Evolutionary conservation across 306 rosid genomes (phyloP), one percentile per base, ranked within the genome.

Genomic region (Crataegus laevigata): DNA sequence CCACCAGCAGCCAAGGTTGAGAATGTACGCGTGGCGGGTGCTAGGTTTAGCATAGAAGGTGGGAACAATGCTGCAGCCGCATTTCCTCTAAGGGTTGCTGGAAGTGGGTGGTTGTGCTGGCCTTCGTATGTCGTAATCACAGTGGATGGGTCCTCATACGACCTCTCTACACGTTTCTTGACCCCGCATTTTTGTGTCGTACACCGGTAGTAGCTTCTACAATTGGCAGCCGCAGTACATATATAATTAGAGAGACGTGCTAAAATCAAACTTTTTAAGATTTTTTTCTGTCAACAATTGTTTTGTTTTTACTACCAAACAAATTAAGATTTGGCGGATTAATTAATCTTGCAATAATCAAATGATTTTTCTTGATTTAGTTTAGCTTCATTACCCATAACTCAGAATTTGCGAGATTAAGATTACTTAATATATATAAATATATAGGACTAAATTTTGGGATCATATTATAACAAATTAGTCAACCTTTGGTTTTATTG

Each of bases 61-160:
- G 91, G 83, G 91, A 91, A 89, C 79, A 91, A 76, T 72, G 78
- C 76, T 6, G 76, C 63, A 3, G 90, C 94, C 62, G 86, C 84
- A 69, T 82, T 88, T 50, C 91, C 96, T 70, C 97, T 77, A 0
- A 92, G 86, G 0, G 96, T 85, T 18, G 96, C 87, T 68, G 97
- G 97, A 74, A 91, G 79, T 5, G 93, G 96, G 81, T 91, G 97
- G 76, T 89, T 91, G 87, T 91, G 97, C 72, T 88, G 93, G 69
- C 96, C 96, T 83, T 91, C 97, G 43, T 91, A 91, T 4, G 97
- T 91, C 30, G 97, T 91, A 58, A 91, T 88, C 80, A 91, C 97
- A 21, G 79, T 87, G 13, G 93, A 77, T 63, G 96, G 97, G 69
- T 91, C 96, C 45, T 85, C 76, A 67, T 36, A 91, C 40, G 91